phyloP scores from a whole-genome alignment of 2,329 filamentous ascomycete genomes.

The Thelonectria rubi region DNA sequence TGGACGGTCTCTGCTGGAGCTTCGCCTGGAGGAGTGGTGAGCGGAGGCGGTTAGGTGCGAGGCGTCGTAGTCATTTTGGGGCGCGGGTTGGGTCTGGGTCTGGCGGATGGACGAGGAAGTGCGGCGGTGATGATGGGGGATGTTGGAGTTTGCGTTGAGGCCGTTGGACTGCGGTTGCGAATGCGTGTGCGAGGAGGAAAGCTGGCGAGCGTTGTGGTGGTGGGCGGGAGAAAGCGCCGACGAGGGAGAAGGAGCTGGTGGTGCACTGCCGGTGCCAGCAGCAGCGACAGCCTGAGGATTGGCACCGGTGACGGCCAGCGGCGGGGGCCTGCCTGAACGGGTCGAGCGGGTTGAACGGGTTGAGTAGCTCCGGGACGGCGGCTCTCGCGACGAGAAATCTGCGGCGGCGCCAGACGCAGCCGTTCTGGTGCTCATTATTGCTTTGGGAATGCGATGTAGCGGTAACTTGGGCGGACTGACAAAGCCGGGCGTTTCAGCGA shows the following conservation, averaged over 20 bases:
- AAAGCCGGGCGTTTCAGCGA: neutral
- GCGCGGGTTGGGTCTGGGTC: conserved; percentile 54
- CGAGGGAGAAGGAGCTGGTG: conserved; percentile 29
- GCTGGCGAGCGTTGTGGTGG: conserved; percentile 39
- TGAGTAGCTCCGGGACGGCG: conserved; percentile 49
- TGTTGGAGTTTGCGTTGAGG: conserved; percentile 41
- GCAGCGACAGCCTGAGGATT: conserved; percentile 6
- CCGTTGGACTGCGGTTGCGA: conserved; percentile 37
- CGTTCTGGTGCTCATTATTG: conserved; percentile 39
- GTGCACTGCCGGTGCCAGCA: conserved; percentile 8
- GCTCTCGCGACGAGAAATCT: conserved; percentile 38
- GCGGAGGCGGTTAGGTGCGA: conserved; percentile 68
- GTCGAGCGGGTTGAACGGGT: conserved; percentile 46
- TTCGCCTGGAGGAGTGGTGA: conserved; percentile 61
- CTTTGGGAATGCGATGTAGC: neutral
- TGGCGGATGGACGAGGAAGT: conserved; percentile 52
- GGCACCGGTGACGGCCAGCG: conserved; percentile 22
- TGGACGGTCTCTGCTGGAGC: conserved; percentile 70
- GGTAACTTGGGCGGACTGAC: neutral
- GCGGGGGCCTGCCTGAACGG: conserved; percentile 31
- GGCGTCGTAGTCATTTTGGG: conserved; percentile 78
- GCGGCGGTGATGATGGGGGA: conserved; percentile 49
- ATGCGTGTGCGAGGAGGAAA: conserved; percentile 39
- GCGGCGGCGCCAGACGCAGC: conserved; percentile 34
- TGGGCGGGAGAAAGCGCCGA: conserved; percentile 31